Conservation (phyloP, 2,329 filamentous ascomycete genomes). For the Fusarium solani-melongenae region DNA sequence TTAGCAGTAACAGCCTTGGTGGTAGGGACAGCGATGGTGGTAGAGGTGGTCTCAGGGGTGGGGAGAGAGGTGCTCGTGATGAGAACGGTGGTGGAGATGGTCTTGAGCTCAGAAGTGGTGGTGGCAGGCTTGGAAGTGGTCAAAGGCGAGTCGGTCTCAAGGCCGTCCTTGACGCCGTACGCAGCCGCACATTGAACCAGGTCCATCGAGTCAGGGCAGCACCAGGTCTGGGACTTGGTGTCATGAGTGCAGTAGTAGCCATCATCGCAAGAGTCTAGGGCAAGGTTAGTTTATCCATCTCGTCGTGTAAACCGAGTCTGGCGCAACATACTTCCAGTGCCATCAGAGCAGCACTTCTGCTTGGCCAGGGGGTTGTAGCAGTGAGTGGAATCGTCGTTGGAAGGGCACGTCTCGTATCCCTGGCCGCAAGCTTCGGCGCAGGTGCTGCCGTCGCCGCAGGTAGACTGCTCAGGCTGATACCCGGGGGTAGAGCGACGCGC, state of each 20-base stretch:
- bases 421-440: conserved; percentile 67
- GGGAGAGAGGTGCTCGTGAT: conserved; percentile 37
- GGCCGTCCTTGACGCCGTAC: conserved; percentile 61
- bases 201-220: conserved; percentile 68
- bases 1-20: conserved; percentile 26
- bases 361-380: conserved; percentile 65
- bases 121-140: conserved; percentile 39
- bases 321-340: conserved; percentile 64
- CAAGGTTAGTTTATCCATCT: conserved; percentile 19
- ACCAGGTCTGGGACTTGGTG: conserved; percentile 62
- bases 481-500: conserved; percentile 57
- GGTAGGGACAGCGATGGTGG: conserved; percentile 42
- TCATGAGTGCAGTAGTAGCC: conserved; percentile 74
- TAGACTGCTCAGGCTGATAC: conserved; percentile 61
- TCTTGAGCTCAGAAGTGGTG: conserved; percentile 35
- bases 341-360: conserved; percentile 68
- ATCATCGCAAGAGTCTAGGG: conserved; percentile 66
- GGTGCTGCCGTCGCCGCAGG: conserved; percentile 61
- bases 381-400: conserved; percentile 62
- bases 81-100: conserved; percentile 43
- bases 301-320: neutral
- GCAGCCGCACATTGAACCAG: conserved; percentile 65
- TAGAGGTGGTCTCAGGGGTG: conserved; percentile 11
- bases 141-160: conserved; percentile 50
- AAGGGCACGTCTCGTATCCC: conserved; percentile 61